Base-by-base conservation (phyloP, 371 early-diverging fungal species). In the Apophysomyces ossiformis region DNA sequence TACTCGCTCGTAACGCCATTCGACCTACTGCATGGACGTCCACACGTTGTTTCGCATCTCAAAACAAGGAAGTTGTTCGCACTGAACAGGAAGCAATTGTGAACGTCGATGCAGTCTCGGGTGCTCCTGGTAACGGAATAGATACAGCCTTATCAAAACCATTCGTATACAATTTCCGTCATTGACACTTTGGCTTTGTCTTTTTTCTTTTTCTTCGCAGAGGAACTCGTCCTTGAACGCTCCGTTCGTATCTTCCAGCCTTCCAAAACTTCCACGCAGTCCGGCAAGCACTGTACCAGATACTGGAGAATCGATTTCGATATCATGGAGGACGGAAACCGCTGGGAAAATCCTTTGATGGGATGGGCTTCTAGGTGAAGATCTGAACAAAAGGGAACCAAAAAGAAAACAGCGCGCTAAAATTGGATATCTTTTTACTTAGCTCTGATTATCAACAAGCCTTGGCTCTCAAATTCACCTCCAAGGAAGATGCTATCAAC, bases 311-410 rank as follows among this genome's bases (percentile, higher is more conserved):
- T 98, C 57, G 95, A 96, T 69, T 78, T 67, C 39, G 95, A 96
- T 73, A 87, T 86, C 58, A 73, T 93, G 69, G 86, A 87, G 57
- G 81, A 85, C 41, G 88, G 88, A 54, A 90, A 89, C 70, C 89
- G 93, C 57, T 97, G 96, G 94, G 92, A 92, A 69, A 98, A 98
- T 78, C 92, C 90, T 61, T 72, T 96, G 61, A 96, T 97, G 86
- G 97, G 96, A 38, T 98, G 97, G 98, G 87, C 93, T 58, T 90
- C 91, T 68, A 94, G 93, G 93, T 93, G 81, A 26, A 26, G 32
- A 26, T 2, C 2, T 26, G 32, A 26, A 26, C 32, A 26, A 26
- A 26, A 26, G 32, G 2, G 2, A 26, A 13, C 5, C 41, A 5
- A 41, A 13, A 41, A 47, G 16, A 13, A 47, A 47, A 47, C 11